Base-by-base conservation (phyloP, 257 asterid species). In the Solanum chilense region DNA sequence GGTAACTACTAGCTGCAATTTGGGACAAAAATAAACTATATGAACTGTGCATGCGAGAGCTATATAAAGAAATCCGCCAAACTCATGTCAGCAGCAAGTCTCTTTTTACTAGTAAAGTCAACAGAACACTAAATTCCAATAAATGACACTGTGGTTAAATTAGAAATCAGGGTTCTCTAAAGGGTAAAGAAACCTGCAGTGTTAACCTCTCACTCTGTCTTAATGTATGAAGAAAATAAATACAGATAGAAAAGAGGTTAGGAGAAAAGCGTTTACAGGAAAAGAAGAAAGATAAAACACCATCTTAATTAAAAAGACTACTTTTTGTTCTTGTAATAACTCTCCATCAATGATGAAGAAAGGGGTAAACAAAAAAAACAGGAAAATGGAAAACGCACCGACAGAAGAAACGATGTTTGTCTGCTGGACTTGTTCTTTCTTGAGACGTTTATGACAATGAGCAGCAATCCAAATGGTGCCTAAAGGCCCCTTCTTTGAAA, bases 381-480 rank as follows among this genome's bases (percentile, higher is more conserved):
- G 37, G 42, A 11, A 56, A 56, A 7, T 13, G 35, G 58, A 73
- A 87, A 82, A 94, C 94, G 25, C 75, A 95, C 99, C 99, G 14
- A 97, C 98, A 18, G 96, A 96, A 88, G 94, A 89, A 86, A 93
- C 70, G 86, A 97, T 93, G 88, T 95, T 74, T 49, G 96, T 96
- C 35, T 90, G 93, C 86, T 84, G 89, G n/a, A 97, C 86, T 88
- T 93, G 97, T 15, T 91, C 88, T 68, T 91, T 94, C 45, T 92
- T 91, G 13, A 96, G 94, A 87, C 91, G 91, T 39, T 92, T 92
- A 87, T 88, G 91, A 89, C 95, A 93, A 90, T 97, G 99, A 86
- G 98, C 99, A 87, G 99, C 99, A 94, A 92, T 70, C 99, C 99
- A 97, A 82, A 97, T 89, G 84, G 89, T 91, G 86, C 96, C 97